phyloP scores from a whole-genome alignment of 1,284 basidiomycete species.

The Moesziomyces parantarcticus region DNA sequence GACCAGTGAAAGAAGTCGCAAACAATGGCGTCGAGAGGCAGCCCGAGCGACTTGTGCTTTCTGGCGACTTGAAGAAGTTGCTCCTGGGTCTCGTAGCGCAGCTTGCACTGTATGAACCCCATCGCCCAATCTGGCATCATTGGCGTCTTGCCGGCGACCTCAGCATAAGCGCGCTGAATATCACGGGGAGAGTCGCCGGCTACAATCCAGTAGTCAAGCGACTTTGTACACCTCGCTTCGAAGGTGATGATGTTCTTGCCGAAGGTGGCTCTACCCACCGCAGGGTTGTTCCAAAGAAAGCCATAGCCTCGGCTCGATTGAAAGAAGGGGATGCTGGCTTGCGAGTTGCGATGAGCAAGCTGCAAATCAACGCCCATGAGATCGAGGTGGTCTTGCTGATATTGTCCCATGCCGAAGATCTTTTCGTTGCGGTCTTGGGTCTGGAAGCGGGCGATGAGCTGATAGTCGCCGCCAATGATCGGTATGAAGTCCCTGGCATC shows the following conservation, averaged over 20 bases:
- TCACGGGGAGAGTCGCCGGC: constrained; percentile 17
- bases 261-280: constrained; percentile 25
- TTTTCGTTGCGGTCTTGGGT: constrained; percentile 23
- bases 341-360: constrained; percentile 36
- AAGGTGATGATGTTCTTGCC: constrained; percentile 35
- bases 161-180: constrained; percentile 22
- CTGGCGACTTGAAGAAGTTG: constrained; percentile 24
- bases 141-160: constrained; percentile 16
- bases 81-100: constrained; percentile 33
- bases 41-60: constrained; percentile 18
- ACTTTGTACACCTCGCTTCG: constrained; percentile 19
- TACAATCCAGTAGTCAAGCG: constrained; percentile 40
- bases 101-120: constrained; percentile 33
- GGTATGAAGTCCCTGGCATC: constrained; percentile 28
- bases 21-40: constrained; percentile 30
- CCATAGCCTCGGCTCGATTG: constrained; percentile 34
- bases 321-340: constrained; percentile 29
- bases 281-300: constrained; percentile 37
- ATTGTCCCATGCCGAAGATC: constrained; percentile 43
- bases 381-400: constrained; percentile 23
- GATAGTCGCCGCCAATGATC: constrained; percentile 21
- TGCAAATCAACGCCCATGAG: constrained; percentile 29
- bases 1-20: constrained; percentile 44
- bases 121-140: constrained; percentile 39
- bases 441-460: constrained; percentile 28